A percentile compares a stretch with the other conserved stretches of the same genome.
These are phyloP conservation scores for Leccinum aurantiacum DNA, from an alignment of 768 basidiomycete species.

Conservation along the genomic window DNA sequence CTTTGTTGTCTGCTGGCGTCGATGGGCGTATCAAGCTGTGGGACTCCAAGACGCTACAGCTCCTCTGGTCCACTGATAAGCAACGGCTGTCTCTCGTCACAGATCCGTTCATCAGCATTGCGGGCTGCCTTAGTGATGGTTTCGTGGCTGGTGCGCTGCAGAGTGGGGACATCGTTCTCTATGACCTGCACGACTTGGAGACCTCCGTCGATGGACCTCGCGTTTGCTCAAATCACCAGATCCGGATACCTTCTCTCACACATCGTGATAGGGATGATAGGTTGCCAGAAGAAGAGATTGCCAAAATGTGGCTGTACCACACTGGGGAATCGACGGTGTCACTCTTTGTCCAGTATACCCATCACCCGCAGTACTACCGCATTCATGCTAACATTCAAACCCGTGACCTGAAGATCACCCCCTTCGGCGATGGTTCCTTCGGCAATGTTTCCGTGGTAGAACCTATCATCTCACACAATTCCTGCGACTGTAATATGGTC, in stretches of 20 bases:
- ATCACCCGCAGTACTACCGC: constrained; percentile 54
- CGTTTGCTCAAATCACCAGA: constrained; percentile 24
- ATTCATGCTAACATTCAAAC: constrained; percentile 37
- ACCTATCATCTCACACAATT: constrained; percentile 43
- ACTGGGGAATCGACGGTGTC: constrained; percentile 4
- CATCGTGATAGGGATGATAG: constrained; percentile 7
- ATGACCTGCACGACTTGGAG: constrained; percentile 44
- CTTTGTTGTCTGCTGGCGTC: constrained; percentile 51
- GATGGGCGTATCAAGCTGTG: constrained; percentile 77
- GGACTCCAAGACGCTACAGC: constrained; percentile 54
- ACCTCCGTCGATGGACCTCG: constrained; percentile 10
- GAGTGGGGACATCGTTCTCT: constrained; percentile 60
- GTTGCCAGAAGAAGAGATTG: constrained; percentile 8
- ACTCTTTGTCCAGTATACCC: constrained; percentile 52
- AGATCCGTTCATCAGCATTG: constrained; percentile 54
- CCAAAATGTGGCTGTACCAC: constrained; percentile 19
- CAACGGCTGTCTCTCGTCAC: constrained; percentile 36
- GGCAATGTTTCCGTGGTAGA: constrained; percentile 51
- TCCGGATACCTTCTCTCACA: constrained; percentile 40
- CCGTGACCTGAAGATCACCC: constrained; percentile 33
- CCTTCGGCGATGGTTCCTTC: constrained; percentile 53
- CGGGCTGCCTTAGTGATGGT: constrained; percentile 42
- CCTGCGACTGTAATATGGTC: constrained; percentile 50
- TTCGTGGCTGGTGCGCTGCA: constrained; percentile 49
- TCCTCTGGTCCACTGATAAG: constrained; percentile 61